Conservation (phyloP, 2,329 filamentous ascomycete genomes). For the Nannizziopsis barbatae region DNA sequence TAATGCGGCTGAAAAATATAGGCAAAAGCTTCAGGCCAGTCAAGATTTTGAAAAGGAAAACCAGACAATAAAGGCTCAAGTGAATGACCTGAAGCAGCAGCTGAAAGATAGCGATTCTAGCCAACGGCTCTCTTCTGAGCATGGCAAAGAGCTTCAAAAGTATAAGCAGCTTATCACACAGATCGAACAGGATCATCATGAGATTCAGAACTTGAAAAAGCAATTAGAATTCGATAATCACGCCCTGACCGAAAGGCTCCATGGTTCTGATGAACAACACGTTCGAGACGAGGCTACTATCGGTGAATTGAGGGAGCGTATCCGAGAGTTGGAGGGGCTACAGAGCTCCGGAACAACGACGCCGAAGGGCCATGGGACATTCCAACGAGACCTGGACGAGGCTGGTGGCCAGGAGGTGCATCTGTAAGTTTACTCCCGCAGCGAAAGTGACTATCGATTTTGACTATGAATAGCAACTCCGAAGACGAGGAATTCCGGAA, state of each 20-base stretch:
- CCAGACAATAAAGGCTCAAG: slow-evolving; percentile 35
- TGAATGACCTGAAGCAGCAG: slow-evolving; percentile 38
- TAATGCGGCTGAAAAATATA: slow-evolving; percentile 41
- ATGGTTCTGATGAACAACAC: slow-evolving; percentile 35
- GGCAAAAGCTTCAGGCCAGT: slow-evolving; percentile 39
- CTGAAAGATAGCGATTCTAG: slow-evolving; percentile 37
- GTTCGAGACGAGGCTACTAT: slow-evolving; percentile 33
- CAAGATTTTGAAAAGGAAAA: slow-evolving; percentile 42
- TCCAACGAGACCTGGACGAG: slow-evolving; percentile 35
- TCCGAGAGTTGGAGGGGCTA: slow-evolving; percentile 33
- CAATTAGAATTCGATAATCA: slow-evolving; percentile 41
- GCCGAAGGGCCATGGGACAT: slow-evolving; percentile 30
- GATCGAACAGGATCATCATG: slow-evolving; percentile 39
- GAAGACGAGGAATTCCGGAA: slow-evolving; percentile 29
- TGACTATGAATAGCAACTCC: slow-evolving; percentile 27
- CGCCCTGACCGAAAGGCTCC: slow-evolving; percentile 35
- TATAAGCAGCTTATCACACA: slow-evolving; percentile 37
- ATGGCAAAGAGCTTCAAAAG: slow-evolving; percentile 34
- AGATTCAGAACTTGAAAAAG: slow-evolving; percentile 39
- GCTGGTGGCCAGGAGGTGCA: slow-evolving; percentile 31
- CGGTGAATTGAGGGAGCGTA: slow-evolving; percentile 33
- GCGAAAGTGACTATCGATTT: not conserved
- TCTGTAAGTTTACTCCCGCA: slow-evolving; percentile 23
- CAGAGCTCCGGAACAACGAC: slow-evolving; percentile 31
- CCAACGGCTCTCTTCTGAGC: slow-evolving; percentile 31